Evolutionary conservation across 2,329 filamentous ascomycete genomes (phyloP).

Genomic region (Colletotrichum echinochloae): DNA sequence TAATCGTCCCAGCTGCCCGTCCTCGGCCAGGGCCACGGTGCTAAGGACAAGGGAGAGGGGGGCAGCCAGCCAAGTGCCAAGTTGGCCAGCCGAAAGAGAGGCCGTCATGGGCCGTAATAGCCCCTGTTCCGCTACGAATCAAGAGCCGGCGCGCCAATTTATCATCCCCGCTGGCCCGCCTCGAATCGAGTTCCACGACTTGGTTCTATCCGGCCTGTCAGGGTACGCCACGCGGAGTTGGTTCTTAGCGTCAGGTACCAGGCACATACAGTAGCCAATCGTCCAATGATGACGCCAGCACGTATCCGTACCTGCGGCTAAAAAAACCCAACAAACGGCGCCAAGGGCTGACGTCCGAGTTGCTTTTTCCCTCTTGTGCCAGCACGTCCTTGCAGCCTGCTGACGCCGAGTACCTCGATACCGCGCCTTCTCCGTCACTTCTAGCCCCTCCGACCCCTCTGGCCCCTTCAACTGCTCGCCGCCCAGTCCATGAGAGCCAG

Average conservation of each 20-base stretch:
- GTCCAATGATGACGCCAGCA: constrained; percentile 48
- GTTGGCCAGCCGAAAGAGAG: constrained; percentile 6
- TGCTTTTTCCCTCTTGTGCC: constrained; percentile 6
- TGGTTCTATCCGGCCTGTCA: constrained; percentile 50
- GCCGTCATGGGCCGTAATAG: constrained; percentile 12
- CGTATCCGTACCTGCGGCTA: constrained; percentile 27
- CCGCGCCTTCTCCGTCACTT: constrained; percentile 1
- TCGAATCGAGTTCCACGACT: constrained; percentile 30
- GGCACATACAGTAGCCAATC: constrained; percentile 47
- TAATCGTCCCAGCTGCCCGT: constrained; percentile 23
- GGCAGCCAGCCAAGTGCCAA: not conserved
- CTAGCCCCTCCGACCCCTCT: not conserved
- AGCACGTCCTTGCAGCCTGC: constrained; percentile 18
- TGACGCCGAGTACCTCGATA: constrained; percentile 9
- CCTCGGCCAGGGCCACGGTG: constrained; percentile 25
- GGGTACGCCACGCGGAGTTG: constrained; percentile 53
- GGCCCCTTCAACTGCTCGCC: constrained; percentile 28
- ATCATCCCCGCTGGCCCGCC: constrained; percentile 10
- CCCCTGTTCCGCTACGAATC: constrained; percentile 26
- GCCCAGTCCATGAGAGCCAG: constrained; percentile 25
- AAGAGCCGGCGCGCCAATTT: constrained; percentile 32
- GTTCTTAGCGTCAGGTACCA: constrained; percentile 55
- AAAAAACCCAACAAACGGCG: constrained; percentile 24
- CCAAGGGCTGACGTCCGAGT: constrained; percentile 29
- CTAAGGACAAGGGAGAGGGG: constrained; percentile 1